Base-by-base conservation (phyloP, 768 basidiomycete genomes). In the Boletus vinaceobasis region DNA sequence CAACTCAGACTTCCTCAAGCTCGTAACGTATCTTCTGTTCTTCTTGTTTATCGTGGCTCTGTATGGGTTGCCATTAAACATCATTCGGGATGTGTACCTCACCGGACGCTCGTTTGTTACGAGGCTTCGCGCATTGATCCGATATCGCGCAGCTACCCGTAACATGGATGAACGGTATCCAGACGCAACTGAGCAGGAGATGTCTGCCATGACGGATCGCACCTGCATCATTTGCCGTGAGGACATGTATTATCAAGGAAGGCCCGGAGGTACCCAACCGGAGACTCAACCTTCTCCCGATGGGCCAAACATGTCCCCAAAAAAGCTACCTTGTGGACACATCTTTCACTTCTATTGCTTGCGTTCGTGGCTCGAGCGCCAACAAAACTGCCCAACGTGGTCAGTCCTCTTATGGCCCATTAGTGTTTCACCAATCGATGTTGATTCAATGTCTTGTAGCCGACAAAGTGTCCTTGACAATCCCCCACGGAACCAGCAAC, bases 361-460 rank as follows among this genome's bases (percentile, higher is more conserved):
- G 58, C 82, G 93, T 38, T 95, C 93, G 21, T 99, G 97, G 97
- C 80, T 99, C 27, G 97, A 99, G 71, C 82, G 97, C 42, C 97
- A 99, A 70, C 97, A 98, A 71, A 98, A 91, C 62, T 99, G 97
- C 70, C 97, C 97, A 2, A 99, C 97, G 39, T 99, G 96, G 96
- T 96, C 47, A 71, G 87, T 10, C 19, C 71, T 33, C 21, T 53
- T 54, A 46, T 43, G 14, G 17, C 15, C 31, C 5, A 32, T 40
- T 23, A 40, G 14, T 37, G 14, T 54, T 63, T 35, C 37, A 2
- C 15, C 14, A 39, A 17, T 52, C 35, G 42, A 51, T 56, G 53
- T 48, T 52, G 11, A 56, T 43, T 13, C 38, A 37, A 23, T 17
- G 47, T 49, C 27, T 39, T 33, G 43, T 53, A 91, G 90, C 66